Evolutionary conservation across 2,329 filamentous ascomycete genomes (phyloP), one percentile per base, ranked within the genome.

Genomic region (Sclerotinia trifoliorum): DNA sequence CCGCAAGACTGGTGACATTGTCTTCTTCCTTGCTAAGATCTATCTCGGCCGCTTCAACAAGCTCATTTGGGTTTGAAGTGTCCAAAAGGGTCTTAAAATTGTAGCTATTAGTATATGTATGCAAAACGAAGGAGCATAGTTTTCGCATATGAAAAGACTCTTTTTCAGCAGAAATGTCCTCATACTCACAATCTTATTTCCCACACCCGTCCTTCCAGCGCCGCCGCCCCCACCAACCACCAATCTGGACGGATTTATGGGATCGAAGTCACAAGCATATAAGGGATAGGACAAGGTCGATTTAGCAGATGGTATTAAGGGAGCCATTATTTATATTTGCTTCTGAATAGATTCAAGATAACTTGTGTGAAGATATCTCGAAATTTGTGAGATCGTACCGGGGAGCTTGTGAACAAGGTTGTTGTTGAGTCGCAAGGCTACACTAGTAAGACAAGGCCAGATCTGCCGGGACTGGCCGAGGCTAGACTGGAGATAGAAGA

Each of bases 221-320:
- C 94, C 94, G 72, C 94, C 94, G 70, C 94, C 94, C 65, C 94
- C 94, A 70, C 90, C 93, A 49, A 97, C 91, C 11, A 97, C 82
- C 32, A 97, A 83, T 71, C 89, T 88, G 71, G 86, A 86, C 69
- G 89, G 85, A 81, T 96, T 88, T 75, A 90, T 85, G 64, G 90
- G 92, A 77, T 96, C 93, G 79, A 96, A 97, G 77, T 93, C 93
- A 78, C 93, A 91, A 67, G 90, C 88, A 79, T 93, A 97, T 69
- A 96, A 86, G 61, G 94, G 94, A 79, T 94, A 97, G 68, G 88
- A 86, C 72, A 96, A 86, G 67, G 87, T 77, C 24, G 70, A 65
- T 69, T 77, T 78, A 46, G 77, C 75, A 8, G 71, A 74, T 26
- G 74, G 69, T 42, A 76, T 74, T 63, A 75, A 68, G 15, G 76